Percentiles rank a stretch among this genome's conserved stretches.
Conservation (phyloP, 148 eudicot species). For the Vaccinium darrowii region DNA sequence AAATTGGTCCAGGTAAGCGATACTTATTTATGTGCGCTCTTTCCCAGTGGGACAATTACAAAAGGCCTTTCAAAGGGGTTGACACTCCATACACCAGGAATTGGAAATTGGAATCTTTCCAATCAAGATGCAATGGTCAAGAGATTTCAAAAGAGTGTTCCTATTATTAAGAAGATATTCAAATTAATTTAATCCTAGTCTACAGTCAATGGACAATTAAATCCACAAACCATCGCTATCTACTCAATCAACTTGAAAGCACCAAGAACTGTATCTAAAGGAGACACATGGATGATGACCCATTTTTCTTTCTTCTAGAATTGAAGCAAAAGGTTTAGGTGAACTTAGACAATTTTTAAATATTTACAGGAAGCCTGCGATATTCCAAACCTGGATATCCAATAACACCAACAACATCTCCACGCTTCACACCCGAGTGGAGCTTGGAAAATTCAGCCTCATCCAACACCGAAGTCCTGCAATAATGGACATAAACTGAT, state of each 20-base stretch:
- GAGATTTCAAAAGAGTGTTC: neutral
- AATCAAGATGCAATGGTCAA: neutral
- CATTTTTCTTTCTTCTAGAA: neutral
- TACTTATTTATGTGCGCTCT: neutral
- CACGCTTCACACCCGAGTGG: constrained; percentile 80
- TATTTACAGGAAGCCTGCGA: neutral
- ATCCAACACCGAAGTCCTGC: constrained; percentile 64
- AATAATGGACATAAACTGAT: neutral
- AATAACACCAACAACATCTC: constrained; percentile 44
- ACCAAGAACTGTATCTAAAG: neutral
- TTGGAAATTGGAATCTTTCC: neutral
- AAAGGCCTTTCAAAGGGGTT: neutral
- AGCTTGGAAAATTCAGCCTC: constrained; percentile 70
- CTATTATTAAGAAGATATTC: neutral
- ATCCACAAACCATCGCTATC: neutral
- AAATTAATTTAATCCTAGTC: neutral
- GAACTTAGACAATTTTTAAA: neutral
- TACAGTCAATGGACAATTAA: neutral
- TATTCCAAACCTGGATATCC: constrained; percentile 78
- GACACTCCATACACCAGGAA: neutral
- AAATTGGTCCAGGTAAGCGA: neutral
- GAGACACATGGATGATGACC: neutral
- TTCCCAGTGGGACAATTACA: neutral
- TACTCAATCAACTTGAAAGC: neutral
- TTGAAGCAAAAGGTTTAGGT: neutral